These are phyloP conservation scores for Gracilariopsis chorda DNA, from an alignment of 23 red algal species.

Conservation along the genomic window DNA sequence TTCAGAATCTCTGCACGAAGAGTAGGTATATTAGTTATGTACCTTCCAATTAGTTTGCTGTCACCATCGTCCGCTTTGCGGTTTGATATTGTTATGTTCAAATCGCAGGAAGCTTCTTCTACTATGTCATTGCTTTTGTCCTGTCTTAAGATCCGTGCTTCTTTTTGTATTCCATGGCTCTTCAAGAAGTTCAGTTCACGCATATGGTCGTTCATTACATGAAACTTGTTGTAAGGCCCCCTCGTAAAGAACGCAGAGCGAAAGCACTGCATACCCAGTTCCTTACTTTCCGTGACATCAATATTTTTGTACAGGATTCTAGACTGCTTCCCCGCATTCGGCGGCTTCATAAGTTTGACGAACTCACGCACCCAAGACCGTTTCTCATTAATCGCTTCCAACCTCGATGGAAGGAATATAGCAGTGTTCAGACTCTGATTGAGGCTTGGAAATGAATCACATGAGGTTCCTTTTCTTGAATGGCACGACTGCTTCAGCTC, in stretches of 20 bases:
- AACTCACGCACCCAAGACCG: conserved; percentile 65
- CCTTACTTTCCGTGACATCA: background rate
- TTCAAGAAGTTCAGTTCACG: conserved; percentile 40
- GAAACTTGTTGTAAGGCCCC: conserved; percentile 31
- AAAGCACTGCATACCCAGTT: conserved; percentile 40
- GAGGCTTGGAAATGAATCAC: conserved; percentile 36
- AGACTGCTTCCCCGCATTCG: conserved; percentile 18
- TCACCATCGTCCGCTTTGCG: conserved; percentile 13
- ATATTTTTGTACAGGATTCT: conserved; percentile 15
- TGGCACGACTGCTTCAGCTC: conserved; percentile 37
- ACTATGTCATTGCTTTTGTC: background rate
- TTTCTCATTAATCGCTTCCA: conserved; percentile 28
- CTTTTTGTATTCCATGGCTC: conserved; percentile 21
- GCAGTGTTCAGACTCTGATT: background rate
- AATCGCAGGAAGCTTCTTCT: background rate
- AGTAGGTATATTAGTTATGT: conserved; percentile 48
- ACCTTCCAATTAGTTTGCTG: conserved; percentile 42
- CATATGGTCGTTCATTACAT: conserved; percentile 28
- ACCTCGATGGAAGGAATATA: conserved; percentile 23
- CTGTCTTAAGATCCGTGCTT: background rate
- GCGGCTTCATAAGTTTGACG: conserved; percentile 49
- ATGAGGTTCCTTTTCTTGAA: conserved; percentile 38
- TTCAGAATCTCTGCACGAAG: conserved; percentile 24
- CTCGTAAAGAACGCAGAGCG: conserved; percentile 57
- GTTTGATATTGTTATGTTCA: conserved; percentile 64